Evolutionary conservation across 768 basidiomycete species (phyloP), one percentile per base, ranked within the genome.

Genomic region (Tylopilus subfusipes): DNA sequence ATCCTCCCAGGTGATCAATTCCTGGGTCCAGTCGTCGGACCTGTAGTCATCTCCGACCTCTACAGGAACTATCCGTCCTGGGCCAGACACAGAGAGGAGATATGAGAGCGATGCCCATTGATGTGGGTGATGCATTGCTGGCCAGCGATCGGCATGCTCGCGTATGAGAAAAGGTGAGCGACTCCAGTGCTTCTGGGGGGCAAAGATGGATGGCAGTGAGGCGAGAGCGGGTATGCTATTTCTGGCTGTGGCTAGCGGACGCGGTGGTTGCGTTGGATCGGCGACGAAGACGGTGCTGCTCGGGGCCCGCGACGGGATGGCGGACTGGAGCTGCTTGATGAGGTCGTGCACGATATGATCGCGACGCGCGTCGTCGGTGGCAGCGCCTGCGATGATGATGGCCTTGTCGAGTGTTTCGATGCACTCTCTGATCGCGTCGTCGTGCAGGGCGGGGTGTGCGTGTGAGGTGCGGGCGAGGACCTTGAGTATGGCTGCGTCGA

Each of bases 41-140:
- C 90, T 83, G 70, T 98, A 98, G 65, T 94, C 88, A 31, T 71
- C 69, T 14, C 96, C 96, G 18, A 97, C 72, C 71, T 98, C 96
- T 8, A 98, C 85, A 6, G 96, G 97, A 1, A 98, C 88, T 5
- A 91, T 72, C 21, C 97, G 80, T 2, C 89, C 94, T 40, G 81
- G 82, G 14, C 97, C 97, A 2, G 88, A 82, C 1, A 84, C 73
- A 5, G 76, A 73, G 14, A 78, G 77, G 1, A 99, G 79, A 66
- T 99, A 98, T 3, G 74, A 67, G 6, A 76, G 71, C 18, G 83
- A 86, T 12, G 69, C 58, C 96, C 96, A 98, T 5, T 82, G 78
- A 51, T 52, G 50, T 5, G 50, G 50, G 42, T 44, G 50, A 27
- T 73, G 76, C 57, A 91, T 59, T 1, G 96, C 96, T 6, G 92